Percentiles rank a stretch among this genome's conserved stretches.
phyloP scores from a whole-genome alignment of 129 eudicot species.

The Helichrysum umbraculigerum region DNA sequence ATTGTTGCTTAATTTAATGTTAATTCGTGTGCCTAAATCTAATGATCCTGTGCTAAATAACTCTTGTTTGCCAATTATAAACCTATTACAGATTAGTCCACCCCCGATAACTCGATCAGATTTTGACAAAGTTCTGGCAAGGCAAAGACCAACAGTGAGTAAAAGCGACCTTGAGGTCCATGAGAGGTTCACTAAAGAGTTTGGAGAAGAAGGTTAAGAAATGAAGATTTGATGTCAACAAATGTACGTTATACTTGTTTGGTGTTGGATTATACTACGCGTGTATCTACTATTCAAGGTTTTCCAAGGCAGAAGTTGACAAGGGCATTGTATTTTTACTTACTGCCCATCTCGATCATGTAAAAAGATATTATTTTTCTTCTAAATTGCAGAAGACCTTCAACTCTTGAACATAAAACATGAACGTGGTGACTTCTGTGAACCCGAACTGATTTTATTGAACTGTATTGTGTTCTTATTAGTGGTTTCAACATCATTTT shows the following conservation, averaged over 20 bases:
- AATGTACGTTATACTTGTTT: slow-evolving; percentile 13
- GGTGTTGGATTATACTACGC: background rate
- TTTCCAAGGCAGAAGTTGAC: slow-evolving; percentile 2
- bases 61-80: background rate
- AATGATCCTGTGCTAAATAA: background rate
- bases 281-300: background rate
- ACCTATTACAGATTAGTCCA: slow-evolving; percentile 62
- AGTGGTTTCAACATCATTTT: background rate
- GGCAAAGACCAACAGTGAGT: slow-evolving; percentile 25
- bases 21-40: background rate
- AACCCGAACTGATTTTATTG: background rate
- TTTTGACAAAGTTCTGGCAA: slow-evolving; percentile 75
- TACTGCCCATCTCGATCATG: slow-evolving; percentile 14
- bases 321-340: background rate
- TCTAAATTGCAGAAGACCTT: slow-evolving; percentile 10
- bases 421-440: background rate
- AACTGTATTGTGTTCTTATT: background rate
- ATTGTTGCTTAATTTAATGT: background rate
- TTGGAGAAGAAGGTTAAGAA: slow-evolving; percentile 91
- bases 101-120: slow-evolving; percentile 78
- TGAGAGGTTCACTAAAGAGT: slow-evolving; percentile 87
- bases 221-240: slow-evolving; percentile 16
- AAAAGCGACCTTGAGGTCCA: slow-evolving; percentile 89
- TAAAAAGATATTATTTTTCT: slow-evolving; percentile 3
- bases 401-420: slow-evolving; percentile 8